Evolutionary conservation across 2,329 filamentous ascomycete species (phyloP).

Genomic region (Exophiala spinifera): DNA sequence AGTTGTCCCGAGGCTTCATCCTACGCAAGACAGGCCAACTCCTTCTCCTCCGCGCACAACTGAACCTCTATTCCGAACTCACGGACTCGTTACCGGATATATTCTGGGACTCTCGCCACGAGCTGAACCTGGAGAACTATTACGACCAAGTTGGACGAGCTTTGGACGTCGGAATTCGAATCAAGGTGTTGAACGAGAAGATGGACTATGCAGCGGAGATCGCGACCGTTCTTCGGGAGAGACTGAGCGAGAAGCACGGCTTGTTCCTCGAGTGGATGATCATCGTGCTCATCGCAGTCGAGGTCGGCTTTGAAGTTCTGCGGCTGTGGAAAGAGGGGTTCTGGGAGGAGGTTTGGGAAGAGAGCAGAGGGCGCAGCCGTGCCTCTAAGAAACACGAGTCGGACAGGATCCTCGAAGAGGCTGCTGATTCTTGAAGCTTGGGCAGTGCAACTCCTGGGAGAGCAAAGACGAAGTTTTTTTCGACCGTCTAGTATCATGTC

Average conservation of each 20-base stretch:
- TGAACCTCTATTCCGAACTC: conserved; percentile 95
- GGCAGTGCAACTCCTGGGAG: no score
- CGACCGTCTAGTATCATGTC: no score
- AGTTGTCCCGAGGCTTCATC: conserved; percentile 65
- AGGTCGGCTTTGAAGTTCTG: conserved; percentile 83
- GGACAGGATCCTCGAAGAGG: conserved; percentile 1
- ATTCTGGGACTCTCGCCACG: conserved; percentile 90
- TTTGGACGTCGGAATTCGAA: conserved; percentile 85
- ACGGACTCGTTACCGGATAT: conserved; percentile 93
- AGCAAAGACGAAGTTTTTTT: no score
- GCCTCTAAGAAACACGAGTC: no score
- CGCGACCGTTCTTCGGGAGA: conserved; percentile 80
- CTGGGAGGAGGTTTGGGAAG: conserved; percentile 22
- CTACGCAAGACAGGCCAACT: conserved; percentile 91
- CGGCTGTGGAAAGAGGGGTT: conserved; percentile 64
- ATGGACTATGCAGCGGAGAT: conserved; percentile 98
- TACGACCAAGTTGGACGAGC: conserved; percentile 91
- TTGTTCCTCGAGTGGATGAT: conserved; percentile 92
- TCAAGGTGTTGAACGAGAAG: conserved; percentile 89
- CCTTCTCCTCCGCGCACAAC: conserved; percentile 79
- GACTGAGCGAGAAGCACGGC: conserved; percentile 85
- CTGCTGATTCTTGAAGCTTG: background rate
- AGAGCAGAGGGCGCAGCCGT: background rate
- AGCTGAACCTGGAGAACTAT: conserved; percentile 87
- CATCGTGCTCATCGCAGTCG: conserved; percentile 86